Conservation (phyloP, 148 eudicot species). For the Vaccinium myrtillus region DNA sequence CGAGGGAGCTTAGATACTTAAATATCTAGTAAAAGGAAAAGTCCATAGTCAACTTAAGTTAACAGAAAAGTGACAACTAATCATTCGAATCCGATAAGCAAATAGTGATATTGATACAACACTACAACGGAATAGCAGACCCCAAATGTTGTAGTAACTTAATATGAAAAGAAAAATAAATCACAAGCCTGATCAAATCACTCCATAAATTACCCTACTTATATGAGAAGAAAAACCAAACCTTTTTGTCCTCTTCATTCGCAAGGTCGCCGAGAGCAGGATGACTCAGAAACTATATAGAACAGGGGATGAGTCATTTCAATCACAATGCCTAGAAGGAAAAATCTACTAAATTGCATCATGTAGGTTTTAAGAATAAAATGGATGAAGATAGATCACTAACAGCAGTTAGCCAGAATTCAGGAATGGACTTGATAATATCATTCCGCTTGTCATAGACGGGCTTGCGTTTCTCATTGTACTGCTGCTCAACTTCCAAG, state of each 20-base stretch:
- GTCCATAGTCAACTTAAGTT: constrained; percentile 6
- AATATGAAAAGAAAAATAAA: background rate
- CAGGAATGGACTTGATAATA: constrained; percentile 73
- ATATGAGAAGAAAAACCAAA: constrained; percentile 22
- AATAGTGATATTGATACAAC: background rate
- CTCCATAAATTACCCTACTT: background rate
- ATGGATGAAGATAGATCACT: constrained; percentile 27
- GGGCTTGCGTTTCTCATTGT: constrained; percentile 78
- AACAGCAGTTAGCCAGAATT: constrained; percentile 95
- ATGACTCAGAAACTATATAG: constrained; percentile 82
- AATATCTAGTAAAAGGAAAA: constrained; percentile 50
- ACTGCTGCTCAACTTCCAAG: constrained; percentile 86
- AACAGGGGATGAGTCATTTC: constrained; percentile 13
- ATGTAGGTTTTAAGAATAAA: background rate
- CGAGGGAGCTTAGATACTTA: constrained; percentile 76
- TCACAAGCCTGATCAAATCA: background rate
- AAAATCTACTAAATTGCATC: background rate
- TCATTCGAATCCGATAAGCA: background rate
- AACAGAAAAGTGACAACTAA: background rate
- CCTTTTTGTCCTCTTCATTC: constrained; percentile 88
- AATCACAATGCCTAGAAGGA: background rate
- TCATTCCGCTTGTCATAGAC: constrained; percentile 81
- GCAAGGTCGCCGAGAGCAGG: constrained; percentile 83
- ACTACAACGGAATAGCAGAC: background rate
- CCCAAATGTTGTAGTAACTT: background rate